Evolutionary conservation across 2,329 filamentous ascomycete genomes (phyloP).

Genomic region (Penicillium digitatum): DNA sequence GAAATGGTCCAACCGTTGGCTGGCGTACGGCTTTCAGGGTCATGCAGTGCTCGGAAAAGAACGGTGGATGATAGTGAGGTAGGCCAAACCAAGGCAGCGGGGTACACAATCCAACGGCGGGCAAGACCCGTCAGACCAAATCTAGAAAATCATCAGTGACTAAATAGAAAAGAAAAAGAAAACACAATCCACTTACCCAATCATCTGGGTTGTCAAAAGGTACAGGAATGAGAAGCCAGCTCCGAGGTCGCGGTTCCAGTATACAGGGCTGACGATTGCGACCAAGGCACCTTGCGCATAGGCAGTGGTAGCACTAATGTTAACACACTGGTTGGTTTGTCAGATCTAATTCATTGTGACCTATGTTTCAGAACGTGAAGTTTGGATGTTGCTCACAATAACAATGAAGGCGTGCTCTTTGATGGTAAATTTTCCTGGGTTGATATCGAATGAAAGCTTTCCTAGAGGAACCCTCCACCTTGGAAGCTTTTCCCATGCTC

Average conservation of each 20-base stretch:
- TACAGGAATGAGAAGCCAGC: conserved; percentile 34
- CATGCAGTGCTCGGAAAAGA: conserved; percentile 21
- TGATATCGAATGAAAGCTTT: conserved; percentile 19
- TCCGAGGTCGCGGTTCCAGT: conserved; percentile 34
- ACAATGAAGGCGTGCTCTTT: conserved; percentile 26
- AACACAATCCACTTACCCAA: conserved; percentile 19
- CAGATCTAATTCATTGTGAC: neutral
- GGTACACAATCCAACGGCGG: conserved; percentile 23
- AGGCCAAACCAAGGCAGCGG: conserved; percentile 21
- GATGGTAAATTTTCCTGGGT: conserved; percentile 22
- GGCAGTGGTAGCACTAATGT: conserved; percentile 28
- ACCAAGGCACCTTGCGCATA: conserved; percentile 30
- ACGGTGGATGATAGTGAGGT: conserved; percentile 21
- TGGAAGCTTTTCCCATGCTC: conserved; percentile 24
- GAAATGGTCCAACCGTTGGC: conserved; percentile 21
- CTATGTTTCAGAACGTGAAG: neutral
- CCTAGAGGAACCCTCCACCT: conserved; percentile 23
- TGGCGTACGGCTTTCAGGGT: conserved; percentile 12
- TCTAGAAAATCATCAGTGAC: neutral
- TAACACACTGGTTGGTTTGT: conserved; percentile 22
- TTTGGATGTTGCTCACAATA: conserved; percentile 12
- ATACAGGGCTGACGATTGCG: conserved; percentile 34
- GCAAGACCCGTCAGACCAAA: conserved; percentile 22
- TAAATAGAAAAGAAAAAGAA: too few relatives aligned
- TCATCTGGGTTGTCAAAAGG: conserved; percentile 31